Base-by-base conservation (phyloP, 176 grass and related monocot genomes). In the Cymbopogon citratus region DNA sequence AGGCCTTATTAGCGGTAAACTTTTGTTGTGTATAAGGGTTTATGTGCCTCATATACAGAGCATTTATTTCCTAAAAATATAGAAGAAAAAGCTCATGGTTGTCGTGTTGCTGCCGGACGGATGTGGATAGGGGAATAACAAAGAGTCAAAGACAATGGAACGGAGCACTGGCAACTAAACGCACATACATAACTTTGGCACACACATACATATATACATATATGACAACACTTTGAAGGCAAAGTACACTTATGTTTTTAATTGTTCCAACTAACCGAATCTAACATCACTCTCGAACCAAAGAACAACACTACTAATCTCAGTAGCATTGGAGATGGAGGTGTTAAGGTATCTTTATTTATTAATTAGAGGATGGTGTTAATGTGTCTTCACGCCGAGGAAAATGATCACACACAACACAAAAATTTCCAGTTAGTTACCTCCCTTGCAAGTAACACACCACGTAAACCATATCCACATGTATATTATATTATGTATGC, bases 171-270 rank as follows among this genome's bases (percentile, higher is more conserved):
- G 49, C 11, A 81, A 60, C 25, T 33, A 56, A 66, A 61, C 36
- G 24, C 33, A 19, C 16, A 40, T 1, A 34, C 19, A 69, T 6
- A 31, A 5, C 43, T 74, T 73, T 67, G 66, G 43, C 45, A 68
- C 16, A 15, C 44, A 15, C 15, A 73, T 33, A 33, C 3, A 33
- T 33, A 33, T 33, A 9, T 8, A 40, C 8, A 43, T 9, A 25
- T 44, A 57, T 74, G 70, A 76, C 85, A 75, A 87, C 63, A 49
- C 78, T 87, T 87, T 28, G 78, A 87, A 87, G 69, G 85, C 78
- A 87, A 87, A 87, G 62, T 46, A 87, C 78, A 75, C 78, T 46
- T 60, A 62, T 0, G 38, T 81, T 87, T 69, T 81, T 75, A 74
- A 81, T 69, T 31, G 60, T 18, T 28, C 16, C 59, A 86, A 45